Evolutionary conservation across 2,329 filamentous ascomycete species (phyloP).

Genomic region (Penicillium thymicola): DNA sequence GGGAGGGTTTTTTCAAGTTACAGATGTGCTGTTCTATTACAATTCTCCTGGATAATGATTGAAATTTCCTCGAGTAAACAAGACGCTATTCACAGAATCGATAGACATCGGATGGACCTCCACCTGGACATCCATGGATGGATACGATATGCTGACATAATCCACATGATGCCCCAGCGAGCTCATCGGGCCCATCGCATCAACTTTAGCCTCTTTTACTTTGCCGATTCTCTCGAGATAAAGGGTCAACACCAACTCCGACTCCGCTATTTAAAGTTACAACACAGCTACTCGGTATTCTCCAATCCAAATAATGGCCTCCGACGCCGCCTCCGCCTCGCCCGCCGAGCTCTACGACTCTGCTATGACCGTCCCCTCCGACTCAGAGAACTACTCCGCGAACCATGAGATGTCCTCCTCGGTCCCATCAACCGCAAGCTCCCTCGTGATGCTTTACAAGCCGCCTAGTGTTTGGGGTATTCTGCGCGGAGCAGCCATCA

Average conservation of each 20-base stretch:
- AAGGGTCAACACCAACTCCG: not conserved
- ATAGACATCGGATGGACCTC: too few relatives aligned
- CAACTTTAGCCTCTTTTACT: not conserved
- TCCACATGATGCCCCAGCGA: not conserved
- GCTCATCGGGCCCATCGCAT: constrained; percentile 1
- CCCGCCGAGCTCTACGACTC: constrained; percentile 43
- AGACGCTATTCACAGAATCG: not conserved
- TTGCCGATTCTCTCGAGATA: not conserved
- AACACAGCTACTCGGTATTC: not conserved
- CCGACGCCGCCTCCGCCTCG: constrained; percentile 29
- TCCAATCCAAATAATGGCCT: constrained; percentile 26
- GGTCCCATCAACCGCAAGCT: constrained; percentile 36
- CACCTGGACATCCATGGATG: too few relatives aligned
- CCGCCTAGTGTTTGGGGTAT: constrained; percentile 85
- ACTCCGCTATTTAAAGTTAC: not conserved
- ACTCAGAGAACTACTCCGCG: constrained; percentile 48
- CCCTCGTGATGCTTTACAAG: constrained; percentile 64
- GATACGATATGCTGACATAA: constrained; percentile 5
- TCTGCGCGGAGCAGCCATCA: constrained; percentile 85
- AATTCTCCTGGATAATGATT: not conserved
- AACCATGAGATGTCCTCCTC: constrained; percentile 37
- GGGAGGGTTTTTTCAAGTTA: not conserved
- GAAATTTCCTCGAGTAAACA: not conserved
- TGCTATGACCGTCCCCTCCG: constrained; percentile 46
- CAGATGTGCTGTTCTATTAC: not conserved